phyloP scores from a whole-genome alignment of 345 rosid species.

The Angophora floribunda region DNA sequence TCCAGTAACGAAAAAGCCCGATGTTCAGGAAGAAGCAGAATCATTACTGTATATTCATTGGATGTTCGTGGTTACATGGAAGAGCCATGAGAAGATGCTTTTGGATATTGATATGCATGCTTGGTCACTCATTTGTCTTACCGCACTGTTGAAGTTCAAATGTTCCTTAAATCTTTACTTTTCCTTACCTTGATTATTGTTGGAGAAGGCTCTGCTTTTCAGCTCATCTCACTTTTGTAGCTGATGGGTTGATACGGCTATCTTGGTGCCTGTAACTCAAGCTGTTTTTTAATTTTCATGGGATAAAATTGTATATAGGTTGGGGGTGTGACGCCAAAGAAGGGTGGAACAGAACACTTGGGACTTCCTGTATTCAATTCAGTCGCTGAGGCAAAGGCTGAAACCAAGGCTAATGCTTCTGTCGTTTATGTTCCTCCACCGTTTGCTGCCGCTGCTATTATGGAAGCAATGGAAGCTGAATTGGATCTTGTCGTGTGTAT shows the following conservation, averaged over 20 bases:
- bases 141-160: neutral
- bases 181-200: neutral
- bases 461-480: constrained; percentile 96
- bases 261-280: neutral
- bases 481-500: constrained; percentile 88
- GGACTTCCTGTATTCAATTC: constrained; percentile 92
- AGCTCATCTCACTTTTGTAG: neutral
- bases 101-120: neutral
- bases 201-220: neutral
- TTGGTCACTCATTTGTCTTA: neutral
- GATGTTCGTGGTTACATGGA: neutral
- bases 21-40: neutral
- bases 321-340: constrained; percentile 96
- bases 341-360: constrained; percentile 94
- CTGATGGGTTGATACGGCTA: neutral
- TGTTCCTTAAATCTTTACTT: neutral
- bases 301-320: constrained; percentile 32
- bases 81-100: neutral
- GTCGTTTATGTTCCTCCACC: constrained; percentile 94
- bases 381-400: constrained; percentile 96
- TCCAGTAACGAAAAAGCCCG: neutral
- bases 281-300: neutral
- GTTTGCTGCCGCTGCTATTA: constrained; percentile 89
- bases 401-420: constrained; percentile 88
- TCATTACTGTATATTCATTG: neutral